Base-by-base conservation (phyloP, 768 basidiomycete genomes). In the Thelephora aurantiotincta region DNA sequence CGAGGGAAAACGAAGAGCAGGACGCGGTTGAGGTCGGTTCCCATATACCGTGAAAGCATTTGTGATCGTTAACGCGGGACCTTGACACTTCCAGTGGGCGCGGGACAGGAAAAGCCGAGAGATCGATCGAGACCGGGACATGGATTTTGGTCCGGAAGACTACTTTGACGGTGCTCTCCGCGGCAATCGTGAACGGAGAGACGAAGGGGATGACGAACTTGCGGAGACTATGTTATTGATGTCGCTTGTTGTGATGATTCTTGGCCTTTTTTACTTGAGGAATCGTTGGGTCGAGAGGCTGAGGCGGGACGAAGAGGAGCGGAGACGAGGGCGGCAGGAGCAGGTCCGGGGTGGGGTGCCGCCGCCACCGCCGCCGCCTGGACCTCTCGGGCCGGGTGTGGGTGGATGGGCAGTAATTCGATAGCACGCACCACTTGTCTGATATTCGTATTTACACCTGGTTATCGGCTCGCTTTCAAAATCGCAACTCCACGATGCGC, bases 161-260 rank as follows among this genome's bases (percentile, higher is more conserved):
- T 87, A 88, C 61, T 82, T 80, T 54, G 85, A 88, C 23, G 82
- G 69, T 2, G 73, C 76, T 4, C 50, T 77, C 52, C 73, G 80
- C 19, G 75, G 75, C 12, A 71, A 44, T 14, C 49, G 74, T 3
- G 65, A 73, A 44, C 72, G 78, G 12, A 79, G 76, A 13, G 78
- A 82, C 16, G 76, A 71, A n/a, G 77, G 75, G 1, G 62, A 60
- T 13, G 78, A 88, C 50, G 86, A 89, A 54, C 78, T 88, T 48
- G 66, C 65, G 30, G 91, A 93, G 68, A 93, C 85, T 20, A 73
- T 88, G 66, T 60, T 91, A 35, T 70, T 93, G 37, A 72, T 92
- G 3, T 61, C 76, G 36, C 67, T 94, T 22, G 87, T 85, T 57
- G 63, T 83, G 20, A 65, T 75, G 18, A 80, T 90, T 45, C 84